Evolutionary conservation across 345 rosid species (phyloP), one percentile per base, ranked within the genome.

Genomic region (Brassica incana): DNA sequence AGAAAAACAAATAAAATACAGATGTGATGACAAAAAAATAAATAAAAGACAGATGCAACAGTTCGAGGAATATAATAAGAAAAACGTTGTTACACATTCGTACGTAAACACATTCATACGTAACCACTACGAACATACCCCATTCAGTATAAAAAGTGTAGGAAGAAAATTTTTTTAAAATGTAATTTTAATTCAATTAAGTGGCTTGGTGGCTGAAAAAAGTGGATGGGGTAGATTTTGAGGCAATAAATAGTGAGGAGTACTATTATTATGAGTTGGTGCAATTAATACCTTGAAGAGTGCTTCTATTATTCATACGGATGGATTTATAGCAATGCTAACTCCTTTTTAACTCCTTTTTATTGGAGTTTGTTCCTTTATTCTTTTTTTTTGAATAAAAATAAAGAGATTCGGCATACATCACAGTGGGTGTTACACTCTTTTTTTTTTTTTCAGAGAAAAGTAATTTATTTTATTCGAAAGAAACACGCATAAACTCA

Each of bases 221-320:
- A 27, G 20, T 23, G 63, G 36, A 36, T n/a, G 9, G 15, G 35
- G 65, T 79, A 61, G 65, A 61, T 68, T 71, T 73, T 33, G 58
- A 59, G 64, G 70, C 69, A 79, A n/a, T 78, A 72, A 73, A 78
- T 66, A 59, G 29, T 6, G 69, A 68, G 50, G 36, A n/a, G 36
- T 33, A 3, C 5, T 48, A 48, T 12, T 48, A 45, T 40, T 33
- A 58, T 67, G 54, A 48, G 70, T 45, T 67, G 74, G 65, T 73
- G 74, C 58, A 32, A 10, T 67, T 48, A 67, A 27, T 66, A 54
- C 45, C 16, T 32, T 68, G 48, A 61, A 69, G 65, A 7, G 27
- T 63, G 40, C 76, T 15, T 52, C 40, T 36, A 64, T 65, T 45
- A 64, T 65, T 69, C 71, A 62, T 25, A 68, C 56, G 9, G 7